Percentiles rank a stretch among this genome's conserved stretches.
phyloP scores from a whole-genome alignment of 805 yeast species.

The Ogataea thermomethanolica region DNA sequence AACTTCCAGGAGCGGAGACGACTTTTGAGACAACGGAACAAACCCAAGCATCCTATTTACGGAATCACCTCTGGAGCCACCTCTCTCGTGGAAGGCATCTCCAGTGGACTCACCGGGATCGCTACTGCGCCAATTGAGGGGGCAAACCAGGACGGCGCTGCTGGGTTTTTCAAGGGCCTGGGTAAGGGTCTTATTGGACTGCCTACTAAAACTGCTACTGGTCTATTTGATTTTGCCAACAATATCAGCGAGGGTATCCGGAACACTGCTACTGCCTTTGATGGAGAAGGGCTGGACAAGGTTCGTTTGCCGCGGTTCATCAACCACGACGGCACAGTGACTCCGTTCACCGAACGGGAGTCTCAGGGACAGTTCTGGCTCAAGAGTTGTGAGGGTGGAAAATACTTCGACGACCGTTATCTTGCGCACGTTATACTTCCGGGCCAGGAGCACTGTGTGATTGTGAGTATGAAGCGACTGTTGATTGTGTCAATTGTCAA shows the following conservation, averaged over 20 bases:
- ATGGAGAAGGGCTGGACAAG: conserved; percentile 69
- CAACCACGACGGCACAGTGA: conserved; percentile 65
- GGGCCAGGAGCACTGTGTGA: conserved; percentile 72
- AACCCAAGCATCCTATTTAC: conserved; percentile 78
- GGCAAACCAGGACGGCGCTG: conserved; percentile 81
- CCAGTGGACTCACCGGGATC: conserved; percentile 86
- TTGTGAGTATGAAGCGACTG: conserved; percentile 71
- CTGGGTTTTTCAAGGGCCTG: conserved; percentile 88
- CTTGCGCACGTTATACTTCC: conserved; percentile 82
- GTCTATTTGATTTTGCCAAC: conserved; percentile 86
- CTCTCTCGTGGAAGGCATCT: conserved; percentile 79
- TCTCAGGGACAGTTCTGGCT: conserved; percentile 95
- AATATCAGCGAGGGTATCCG: conserved; percentile 92
- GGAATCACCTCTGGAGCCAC: conserved; percentile 85
- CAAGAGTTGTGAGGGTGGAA: conserved; percentile 78
- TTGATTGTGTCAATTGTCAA: conserved; percentile 61
- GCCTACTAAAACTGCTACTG: conserved; percentile 96
- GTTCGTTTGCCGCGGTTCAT: conserved; percentile 81
- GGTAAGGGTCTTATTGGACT: conserved; percentile 94
- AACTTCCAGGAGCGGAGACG: conserved; percentile 84
- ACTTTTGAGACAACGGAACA: conserved; percentile 68
- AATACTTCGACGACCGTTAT: conserved; percentile 66
- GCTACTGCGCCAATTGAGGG: conserved; percentile 92
- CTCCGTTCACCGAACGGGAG: conserved; percentile 73
- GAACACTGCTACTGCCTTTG: conserved; percentile 88